A percentile compares a stretch with the other conserved stretches of the same genome.
These are phyloP conservation scores for Rhizopogon rudus DNA, from an alignment of 768 basidiomycete species.

Conservation along the genomic window DNA sequence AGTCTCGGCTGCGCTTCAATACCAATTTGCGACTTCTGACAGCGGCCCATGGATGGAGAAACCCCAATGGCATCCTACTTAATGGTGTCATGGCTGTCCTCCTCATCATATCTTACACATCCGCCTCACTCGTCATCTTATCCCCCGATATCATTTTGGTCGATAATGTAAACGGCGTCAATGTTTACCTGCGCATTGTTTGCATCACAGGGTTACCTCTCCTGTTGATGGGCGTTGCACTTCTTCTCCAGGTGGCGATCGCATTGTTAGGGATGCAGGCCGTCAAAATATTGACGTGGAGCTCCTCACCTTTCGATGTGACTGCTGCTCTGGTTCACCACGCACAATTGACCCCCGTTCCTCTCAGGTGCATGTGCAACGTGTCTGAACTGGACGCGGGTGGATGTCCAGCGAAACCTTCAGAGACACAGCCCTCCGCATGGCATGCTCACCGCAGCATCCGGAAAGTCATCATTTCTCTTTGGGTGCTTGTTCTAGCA, in stretches of 20 bases:
- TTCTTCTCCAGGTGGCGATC: conserved; percentile 18
- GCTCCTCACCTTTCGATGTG: conserved; percentile 24
- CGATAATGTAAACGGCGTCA: no score
- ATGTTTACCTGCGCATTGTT: no score
- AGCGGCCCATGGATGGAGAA: conserved; percentile 11
- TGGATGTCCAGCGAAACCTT: conserved; percentile 11
- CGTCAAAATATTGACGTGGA: conserved; percentile 26
- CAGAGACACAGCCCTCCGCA: conserved; percentile 17
- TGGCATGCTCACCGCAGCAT: conserved; percentile 7
- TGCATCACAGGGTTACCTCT: conserved; percentile 16
- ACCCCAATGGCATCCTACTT: conserved; percentile 17
- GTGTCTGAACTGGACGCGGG: conserved; percentile 6
- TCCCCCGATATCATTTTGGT: not conserved
- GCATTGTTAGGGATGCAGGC: conserved; percentile 15
- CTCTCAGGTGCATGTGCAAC: conserved; percentile 20
- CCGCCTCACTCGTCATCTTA: conserved; percentile 19
- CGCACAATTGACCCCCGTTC: conserved; percentile 9
- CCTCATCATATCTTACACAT: conserved; percentile 24
- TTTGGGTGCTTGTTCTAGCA: conserved; percentile 17
- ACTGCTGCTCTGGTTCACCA: conserved; percentile 25
- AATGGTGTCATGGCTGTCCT: conserved; percentile 21
- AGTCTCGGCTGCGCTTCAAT: no score
- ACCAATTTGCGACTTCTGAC: conserved; percentile 21
- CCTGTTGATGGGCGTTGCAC: conserved; percentile 19
- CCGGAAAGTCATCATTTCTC: conserved; percentile 8